Conservation (phyloP, 306 rosid species). For the Purshia tridentata region DNA sequence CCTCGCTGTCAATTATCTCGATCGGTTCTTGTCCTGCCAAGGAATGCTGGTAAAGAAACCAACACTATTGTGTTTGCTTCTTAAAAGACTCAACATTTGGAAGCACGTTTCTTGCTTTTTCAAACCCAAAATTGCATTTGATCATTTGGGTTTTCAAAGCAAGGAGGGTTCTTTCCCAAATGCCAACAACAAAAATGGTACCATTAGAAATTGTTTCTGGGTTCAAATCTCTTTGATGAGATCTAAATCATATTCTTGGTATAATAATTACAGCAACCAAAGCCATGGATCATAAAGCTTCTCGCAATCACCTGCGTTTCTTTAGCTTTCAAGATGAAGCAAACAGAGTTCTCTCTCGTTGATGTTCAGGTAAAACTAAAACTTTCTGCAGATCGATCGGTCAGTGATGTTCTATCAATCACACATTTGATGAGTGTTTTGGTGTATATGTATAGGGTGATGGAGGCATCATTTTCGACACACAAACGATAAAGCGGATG, state of each 20-base stretch:
- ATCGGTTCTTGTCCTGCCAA: constrained; percentile 77
- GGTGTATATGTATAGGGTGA: constrained; percentile 41
- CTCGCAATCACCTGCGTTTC: constrained; percentile 78
- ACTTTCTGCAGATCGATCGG: not conserved
- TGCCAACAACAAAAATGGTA: not conserved
- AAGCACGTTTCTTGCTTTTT: not conserved
- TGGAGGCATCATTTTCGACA: constrained; percentile 67
- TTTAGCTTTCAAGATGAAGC: constrained; percentile 80
- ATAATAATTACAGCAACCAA: constrained; percentile 51
- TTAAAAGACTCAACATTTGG: not conserved
- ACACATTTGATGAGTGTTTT: not conserved
- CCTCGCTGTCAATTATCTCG: constrained; percentile 82
- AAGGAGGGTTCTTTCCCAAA: not conserved
- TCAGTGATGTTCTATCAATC: not conserved
- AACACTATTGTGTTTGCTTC: not conserved
- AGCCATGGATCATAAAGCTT: constrained; percentile 81
- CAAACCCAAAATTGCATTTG: not conserved
- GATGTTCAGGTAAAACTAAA: constrained; percentile 58
- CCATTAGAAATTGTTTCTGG: constrained; percentile 12
- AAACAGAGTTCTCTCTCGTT: constrained; percentile 48
- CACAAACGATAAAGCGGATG: constrained; percentile 80
- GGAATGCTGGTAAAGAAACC: constrained; percentile 50
- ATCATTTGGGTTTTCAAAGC: not conserved
- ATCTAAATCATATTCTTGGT: constrained; percentile 37
- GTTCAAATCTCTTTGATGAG: constrained; percentile 14